Percentiles rank a stretch among this genome's conserved stretches.
Evolutionary conservation across 2,329 filamentous ascomycete species (phyloP).

Genomic region (Zymoseptoria brevis): DNA sequence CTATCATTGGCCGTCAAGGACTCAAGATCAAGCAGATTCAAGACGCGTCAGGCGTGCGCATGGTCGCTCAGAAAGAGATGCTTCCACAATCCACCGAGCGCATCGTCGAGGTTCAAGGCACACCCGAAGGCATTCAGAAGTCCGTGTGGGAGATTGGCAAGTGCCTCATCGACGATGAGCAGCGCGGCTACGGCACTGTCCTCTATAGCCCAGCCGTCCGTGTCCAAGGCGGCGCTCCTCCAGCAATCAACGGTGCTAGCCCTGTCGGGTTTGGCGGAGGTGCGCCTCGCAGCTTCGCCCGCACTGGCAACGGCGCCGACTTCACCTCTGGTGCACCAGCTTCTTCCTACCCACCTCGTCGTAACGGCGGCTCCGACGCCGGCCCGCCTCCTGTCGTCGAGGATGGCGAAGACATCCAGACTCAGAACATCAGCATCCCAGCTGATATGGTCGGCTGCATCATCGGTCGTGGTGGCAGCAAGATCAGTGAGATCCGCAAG

Average conservation of each 20-base stretch:
- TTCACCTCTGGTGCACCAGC: conserved; percentile 68
- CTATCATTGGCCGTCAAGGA: conserved; percentile 92
- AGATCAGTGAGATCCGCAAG: conserved; percentile 98
- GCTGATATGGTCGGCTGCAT: conserved; percentile 99
- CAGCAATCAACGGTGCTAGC: conserved; percentile 44
- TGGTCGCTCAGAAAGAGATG: conserved; percentile 99
- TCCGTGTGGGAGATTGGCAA: conserved; percentile 99
- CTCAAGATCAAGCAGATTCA: conserved; percentile 99
- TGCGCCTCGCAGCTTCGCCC: conserved; percentile 61
- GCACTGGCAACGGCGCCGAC: conserved; percentile 93
- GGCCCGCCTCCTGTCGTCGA: conserved; percentile 79
- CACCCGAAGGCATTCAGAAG: conserved; percentile 88
- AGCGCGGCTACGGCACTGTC: conserved; percentile 92
- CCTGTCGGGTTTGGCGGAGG: conserved; percentile 34
- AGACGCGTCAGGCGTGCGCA: conserved; percentile 90
- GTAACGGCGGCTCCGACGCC: conserved; percentile 62
- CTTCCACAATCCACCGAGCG: conserved; percentile 96
- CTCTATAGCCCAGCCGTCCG: conserved; percentile 95
- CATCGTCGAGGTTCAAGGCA: conserved; percentile 93
- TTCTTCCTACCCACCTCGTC: conserved; percentile 68
- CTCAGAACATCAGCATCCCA: conserved; percentile 98
- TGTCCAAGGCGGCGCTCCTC: conserved; percentile 58
- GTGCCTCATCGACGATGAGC: conserved; percentile 95
- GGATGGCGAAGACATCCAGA: conserved; percentile 95
- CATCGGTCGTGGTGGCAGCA: conserved; percentile 87